Evolutionary conservation across 176 grass and related monocot genomes (phyloP).

Genomic region (Areca catechu): DNA sequence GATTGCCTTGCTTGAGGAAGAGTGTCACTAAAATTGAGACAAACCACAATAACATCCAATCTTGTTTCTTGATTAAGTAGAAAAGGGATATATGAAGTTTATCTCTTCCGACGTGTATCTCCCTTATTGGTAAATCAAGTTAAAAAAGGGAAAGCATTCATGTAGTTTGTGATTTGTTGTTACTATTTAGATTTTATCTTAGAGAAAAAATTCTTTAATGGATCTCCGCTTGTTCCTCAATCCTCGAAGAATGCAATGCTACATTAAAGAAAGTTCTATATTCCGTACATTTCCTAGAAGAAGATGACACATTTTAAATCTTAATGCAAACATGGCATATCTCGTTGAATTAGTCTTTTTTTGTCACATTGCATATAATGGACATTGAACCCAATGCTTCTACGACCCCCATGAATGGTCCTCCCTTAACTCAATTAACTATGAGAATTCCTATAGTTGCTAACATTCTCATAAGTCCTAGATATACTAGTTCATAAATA

Average conservation of each 20-base stretch:
- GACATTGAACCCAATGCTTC: neutral
- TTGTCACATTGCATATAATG: neutral
- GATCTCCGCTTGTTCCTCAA: too few species aligned
- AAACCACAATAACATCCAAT: neutral
- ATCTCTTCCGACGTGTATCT: too few species aligned
- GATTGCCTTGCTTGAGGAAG: neutral
- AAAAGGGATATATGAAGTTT: neutral
- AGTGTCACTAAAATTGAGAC: neutral
- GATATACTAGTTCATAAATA: neutral
- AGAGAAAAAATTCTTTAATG: too few species aligned
- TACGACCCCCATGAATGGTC: neutral
- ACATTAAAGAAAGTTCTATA: too few species aligned
- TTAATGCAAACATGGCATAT: conserved; percentile 2
- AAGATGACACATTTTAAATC: neutral
- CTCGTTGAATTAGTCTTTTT: neutral
- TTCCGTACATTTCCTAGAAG: too few species aligned
- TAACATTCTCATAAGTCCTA: conserved; percentile 1
- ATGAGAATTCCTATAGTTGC: neutral
- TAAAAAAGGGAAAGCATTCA: too few species aligned
- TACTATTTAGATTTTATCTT: too few species aligned
- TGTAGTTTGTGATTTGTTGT: too few species aligned
- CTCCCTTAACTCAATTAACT: conserved; percentile 1
- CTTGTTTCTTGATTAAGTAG: neutral
- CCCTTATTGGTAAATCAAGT: too few species aligned
- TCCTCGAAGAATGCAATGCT: too few species aligned